phyloP scores from a whole-genome alignment of 176 grass and related monocot genomes.

The Poa pratensis region DNA sequence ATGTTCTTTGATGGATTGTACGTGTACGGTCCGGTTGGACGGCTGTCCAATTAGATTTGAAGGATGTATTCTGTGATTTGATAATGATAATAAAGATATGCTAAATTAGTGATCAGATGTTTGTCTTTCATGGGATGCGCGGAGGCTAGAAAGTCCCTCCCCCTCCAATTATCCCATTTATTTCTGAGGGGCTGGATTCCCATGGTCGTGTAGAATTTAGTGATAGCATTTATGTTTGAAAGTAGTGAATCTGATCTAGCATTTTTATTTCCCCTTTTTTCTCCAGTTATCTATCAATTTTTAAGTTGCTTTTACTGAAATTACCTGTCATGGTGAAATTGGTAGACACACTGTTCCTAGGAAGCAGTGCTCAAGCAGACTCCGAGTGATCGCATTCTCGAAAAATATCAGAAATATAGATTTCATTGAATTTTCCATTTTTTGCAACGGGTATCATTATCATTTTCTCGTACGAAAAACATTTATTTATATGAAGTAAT shows the following conservation, averaged over 20 bases:
- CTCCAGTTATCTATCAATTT: not conserved
- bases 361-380: not conserved
- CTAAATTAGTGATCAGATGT: too few relatives aligned
- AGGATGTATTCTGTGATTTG: too few relatives aligned
- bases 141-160: too few relatives aligned
- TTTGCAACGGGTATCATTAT: not conserved
- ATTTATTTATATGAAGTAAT: constrained; percentile 1
- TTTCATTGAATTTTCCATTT: not conserved
- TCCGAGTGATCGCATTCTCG: not conserved
- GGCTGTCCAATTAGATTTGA: too few relatives aligned
- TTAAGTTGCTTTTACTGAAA: not conserved
- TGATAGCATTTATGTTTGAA: not conserved
- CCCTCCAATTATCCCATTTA: not conserved
- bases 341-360: not conserved
- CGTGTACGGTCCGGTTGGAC: not conserved
- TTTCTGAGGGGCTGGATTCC: not conserved
- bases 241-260: not conserved
- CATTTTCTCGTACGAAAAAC: not conserved
- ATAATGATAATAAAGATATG: too few relatives aligned
- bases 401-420: not conserved
- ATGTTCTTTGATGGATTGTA: not conserved
- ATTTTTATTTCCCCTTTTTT: not conserved
- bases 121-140: too few relatives aligned
- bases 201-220: constrained; percentile 11
- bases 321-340: not conserved